A percentile compares a stretch with the other conserved stretches of the same genome.
Conservation (phyloP, 805 yeast genomes). For the Priceomyces melissophilus region DNA sequence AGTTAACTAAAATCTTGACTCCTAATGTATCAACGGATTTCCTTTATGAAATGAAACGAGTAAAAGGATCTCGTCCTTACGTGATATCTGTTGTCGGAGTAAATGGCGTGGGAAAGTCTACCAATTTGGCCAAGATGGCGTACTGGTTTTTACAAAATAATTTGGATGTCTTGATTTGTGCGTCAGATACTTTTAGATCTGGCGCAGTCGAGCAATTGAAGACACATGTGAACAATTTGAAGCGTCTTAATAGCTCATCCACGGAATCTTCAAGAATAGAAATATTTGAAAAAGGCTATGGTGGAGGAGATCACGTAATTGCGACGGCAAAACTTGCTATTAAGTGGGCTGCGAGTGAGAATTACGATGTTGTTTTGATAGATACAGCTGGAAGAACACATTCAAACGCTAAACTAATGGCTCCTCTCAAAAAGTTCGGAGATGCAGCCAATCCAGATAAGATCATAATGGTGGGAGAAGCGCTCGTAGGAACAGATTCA, state of each 20-base stretch:
- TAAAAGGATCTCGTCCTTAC: conserved; percentile 55
- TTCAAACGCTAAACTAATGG: conserved; percentile 91
- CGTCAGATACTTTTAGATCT: conserved; percentile 96
- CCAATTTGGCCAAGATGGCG: conserved; percentile 89
- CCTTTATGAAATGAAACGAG: conserved; percentile 68
- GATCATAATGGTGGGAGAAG: conserved; percentile 98
- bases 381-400: conserved; percentile 99
- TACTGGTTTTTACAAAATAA: conserved; percentile 94
- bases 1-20: conserved; percentile 72
- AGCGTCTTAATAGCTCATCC: conserved; percentile 57
- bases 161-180: conserved; percentile 82
- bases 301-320: conserved; percentile 92
- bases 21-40: conserved; percentile 90
- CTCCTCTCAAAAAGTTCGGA: conserved; percentile 91
- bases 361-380: conserved; percentile 82
- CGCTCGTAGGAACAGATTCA: conserved; percentile 94
- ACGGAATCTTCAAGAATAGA: conserved; percentile 50
- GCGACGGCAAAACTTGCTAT: conserved; percentile 91
- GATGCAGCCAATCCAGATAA: conserved; percentile 94
- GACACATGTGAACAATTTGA: conserved; percentile 85
- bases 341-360: conserved; percentile 63
- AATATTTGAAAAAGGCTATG: conserved; percentile 91
- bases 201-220: conserved; percentile 98
- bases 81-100: conserved; percentile 98
- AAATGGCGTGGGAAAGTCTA: conserved; percentile 96